Evolutionary conservation across 2,329 filamentous ascomycete genomes (phyloP).

Genomic region (Salinomyces thailandicus): DNA sequence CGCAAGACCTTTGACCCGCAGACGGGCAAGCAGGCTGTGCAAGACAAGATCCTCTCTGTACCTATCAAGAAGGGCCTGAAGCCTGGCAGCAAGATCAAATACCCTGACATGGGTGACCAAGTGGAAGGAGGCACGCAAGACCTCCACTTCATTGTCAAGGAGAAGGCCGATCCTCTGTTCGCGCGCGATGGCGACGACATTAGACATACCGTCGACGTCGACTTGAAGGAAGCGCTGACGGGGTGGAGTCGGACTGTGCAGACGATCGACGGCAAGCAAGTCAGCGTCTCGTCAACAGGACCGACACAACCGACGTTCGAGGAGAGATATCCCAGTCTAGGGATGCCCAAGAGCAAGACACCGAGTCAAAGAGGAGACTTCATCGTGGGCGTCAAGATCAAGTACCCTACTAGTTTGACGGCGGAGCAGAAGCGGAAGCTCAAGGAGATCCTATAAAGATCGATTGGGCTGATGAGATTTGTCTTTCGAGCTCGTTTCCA

Average conservation of each 20-base stretch:
- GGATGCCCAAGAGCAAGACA: constrained; percentile 92
- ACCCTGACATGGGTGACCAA: constrained; percentile 93
- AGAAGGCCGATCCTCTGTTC: constrained; percentile 83
- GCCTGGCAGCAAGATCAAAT: constrained; percentile 97
- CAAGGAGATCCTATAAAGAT: constrained; percentile 57
- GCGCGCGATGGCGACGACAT: constrained; percentile 83
- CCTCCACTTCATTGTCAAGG: constrained; percentile 85
- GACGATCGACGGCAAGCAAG: constrained; percentile 84
- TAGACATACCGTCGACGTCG: constrained; percentile 64
- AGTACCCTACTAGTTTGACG: constrained; percentile 74
- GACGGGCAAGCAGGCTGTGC: constrained; percentile 70
- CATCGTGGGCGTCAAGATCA: constrained; percentile 81
- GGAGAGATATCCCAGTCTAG: constrained; percentile 72
- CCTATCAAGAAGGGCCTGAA: constrained; percentile 94
- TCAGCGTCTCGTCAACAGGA: constrained; percentile 67
- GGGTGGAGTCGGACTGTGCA: constrained; percentile 87
- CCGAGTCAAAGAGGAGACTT: constrained; percentile 77
- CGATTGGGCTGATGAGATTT: not conserved
- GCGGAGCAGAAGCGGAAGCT: constrained; percentile 67
- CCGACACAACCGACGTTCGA: constrained; percentile 77
- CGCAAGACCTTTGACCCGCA: constrained; percentile 81
- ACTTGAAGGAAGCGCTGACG: constrained; percentile 86
- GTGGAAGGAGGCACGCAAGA: constrained; percentile 94
- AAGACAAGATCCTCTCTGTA: constrained; percentile 86
- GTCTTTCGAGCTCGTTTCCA: not conserved